Evolutionary conservation across 352 stramenopile genomes (phyloP).

Genomic region (Phytopythium litorale): DNA sequence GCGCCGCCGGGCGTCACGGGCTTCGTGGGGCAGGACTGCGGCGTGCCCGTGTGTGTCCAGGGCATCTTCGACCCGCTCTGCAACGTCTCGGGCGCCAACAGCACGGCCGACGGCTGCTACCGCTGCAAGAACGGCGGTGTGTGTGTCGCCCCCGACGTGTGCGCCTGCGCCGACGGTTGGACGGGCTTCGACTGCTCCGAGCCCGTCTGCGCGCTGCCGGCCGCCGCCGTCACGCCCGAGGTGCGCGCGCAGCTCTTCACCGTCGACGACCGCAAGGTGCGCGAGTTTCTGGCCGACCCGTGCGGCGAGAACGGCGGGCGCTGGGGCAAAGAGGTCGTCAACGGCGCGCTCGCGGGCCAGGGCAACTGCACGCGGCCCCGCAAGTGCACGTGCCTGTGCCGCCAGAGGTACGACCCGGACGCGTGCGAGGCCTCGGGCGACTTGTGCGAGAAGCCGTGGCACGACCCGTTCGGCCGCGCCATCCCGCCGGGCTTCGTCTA

Average conservation of each 20-base stretch:
- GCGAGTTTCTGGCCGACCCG: constrained; percentile 92
- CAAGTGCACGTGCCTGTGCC: constrained; percentile 91
- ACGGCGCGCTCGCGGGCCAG: constrained; percentile 73
- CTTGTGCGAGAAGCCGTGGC: constrained; percentile 83
- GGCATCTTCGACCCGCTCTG: constrained; percentile 94
- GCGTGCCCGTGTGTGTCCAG: constrained; percentile 94
- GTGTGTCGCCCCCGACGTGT: constrained; percentile 90
- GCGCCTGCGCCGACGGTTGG: constrained; percentile 91
- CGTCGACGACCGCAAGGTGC: constrained; percentile 91
- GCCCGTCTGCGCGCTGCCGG: constrained; percentile 80
- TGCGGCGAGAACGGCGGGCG: constrained; percentile 84
- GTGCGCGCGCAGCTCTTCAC: constrained; percentile 91
- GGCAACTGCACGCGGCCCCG: constrained; percentile 93
- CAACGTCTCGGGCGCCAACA: constrained; percentile 16
- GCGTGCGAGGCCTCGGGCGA: constrained; percentile 68
- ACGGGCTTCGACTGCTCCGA: constrained; percentile 92
- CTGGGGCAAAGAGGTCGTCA: constrained; percentile 64
- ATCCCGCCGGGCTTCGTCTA: constrained; percentile 89
- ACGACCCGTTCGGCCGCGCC: constrained; percentile 61
- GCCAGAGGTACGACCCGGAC: constrained; percentile 62
- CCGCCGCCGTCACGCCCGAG: constrained; percentile 32
- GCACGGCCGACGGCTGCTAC: constrained; percentile 88
- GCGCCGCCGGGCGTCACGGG: constrained; percentile 87
- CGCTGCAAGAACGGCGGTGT: constrained; percentile 92
- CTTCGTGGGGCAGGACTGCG: constrained; percentile 92